Evolutionary conservation across 2,329 filamentous ascomycete genomes (phyloP), one percentile per base, ranked within the genome.

Genomic region (Hypoxylon sp.): DNA sequence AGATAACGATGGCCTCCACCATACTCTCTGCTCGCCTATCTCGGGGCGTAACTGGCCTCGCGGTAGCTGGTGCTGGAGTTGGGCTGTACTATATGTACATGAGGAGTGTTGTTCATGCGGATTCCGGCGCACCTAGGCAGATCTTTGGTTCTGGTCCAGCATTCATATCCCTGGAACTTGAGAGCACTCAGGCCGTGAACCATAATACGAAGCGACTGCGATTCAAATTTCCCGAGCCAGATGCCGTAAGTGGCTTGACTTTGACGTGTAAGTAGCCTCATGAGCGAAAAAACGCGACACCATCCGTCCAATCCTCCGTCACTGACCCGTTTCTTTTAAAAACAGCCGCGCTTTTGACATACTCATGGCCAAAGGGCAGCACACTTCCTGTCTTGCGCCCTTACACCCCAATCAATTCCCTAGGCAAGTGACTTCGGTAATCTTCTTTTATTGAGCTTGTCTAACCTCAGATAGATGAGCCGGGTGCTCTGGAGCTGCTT

Each of bases 371-470:
- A 0, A 78, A 84, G 10, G 87, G 86, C 5, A 77, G 82, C 52
- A 87, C 83, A 81, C 74, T 89, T 2, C 90, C 90, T 0, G 86
- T 87, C 1, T 77, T 90, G 10, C 82, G 90, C 45, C 90, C 90
- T 0, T 92, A 93, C 71, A 92, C 90, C 0, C 90, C 90, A 0
- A 81, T 91, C 56, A 88, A 82, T 68, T 77, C 83, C 45, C 79
- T 83, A 14, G 80, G 86, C 87, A 78, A 46, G 78, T 49, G 30
- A 10, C 23, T 41, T 48, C 7, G 17, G 3, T 56, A 13, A 1
- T 34, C 32, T 49, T 11, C 2, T 36, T 13, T 23, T 41, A 58
- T 65, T 14, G 58, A 52, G 56, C 63, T 38, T 45, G 10, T 46
- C 50, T 49, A 50, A 64, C 52, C 36, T 43, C 34, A 19, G 3